A percentile compares a stretch with the other conserved stretches of the same genome.
Conservation (phyloP, 139 green algal species). For the Chlamydomonas sp. region DNA sequence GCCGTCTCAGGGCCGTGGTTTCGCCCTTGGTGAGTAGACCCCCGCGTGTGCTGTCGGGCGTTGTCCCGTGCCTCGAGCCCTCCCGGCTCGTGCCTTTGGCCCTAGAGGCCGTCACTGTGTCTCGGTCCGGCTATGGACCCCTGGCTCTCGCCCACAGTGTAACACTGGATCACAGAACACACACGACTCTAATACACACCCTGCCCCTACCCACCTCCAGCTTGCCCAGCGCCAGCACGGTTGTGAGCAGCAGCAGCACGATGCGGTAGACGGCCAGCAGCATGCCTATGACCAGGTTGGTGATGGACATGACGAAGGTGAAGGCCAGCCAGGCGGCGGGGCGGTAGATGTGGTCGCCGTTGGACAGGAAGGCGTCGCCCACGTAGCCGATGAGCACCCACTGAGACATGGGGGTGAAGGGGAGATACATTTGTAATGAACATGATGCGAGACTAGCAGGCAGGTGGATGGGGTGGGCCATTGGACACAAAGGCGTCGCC, state of each 20-base stretch:
- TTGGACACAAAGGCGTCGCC: slow-evolving; percentile 37
- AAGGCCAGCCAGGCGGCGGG: slow-evolving; percentile 44
- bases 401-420: not conserved
- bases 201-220: slow-evolving; percentile 24
- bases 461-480: slow-evolving; percentile 31
- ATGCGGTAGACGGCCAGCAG: slow-evolving; percentile 44
- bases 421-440: slow-evolving; percentile 22
- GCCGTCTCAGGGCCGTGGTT: too few relatives aligned
- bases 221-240: slow-evolving; percentile 34
- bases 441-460: slow-evolving; percentile 41
- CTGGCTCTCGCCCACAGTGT: too few relatives aligned
- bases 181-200: too few relatives aligned
- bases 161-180: too few relatives aligned
- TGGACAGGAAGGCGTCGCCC: slow-evolving; percentile 36
- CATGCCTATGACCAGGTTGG: slow-evolving; percentile 45
- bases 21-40: too few relatives aligned
- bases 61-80: not conserved
- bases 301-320: slow-evolving; percentile 39
- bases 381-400: slow-evolving; percentile 1
- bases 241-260: slow-evolving; percentile 42
- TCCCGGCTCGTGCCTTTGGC: too few relatives aligned
- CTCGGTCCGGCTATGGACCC: too few relatives aligned
- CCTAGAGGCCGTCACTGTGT: too few relatives aligned
- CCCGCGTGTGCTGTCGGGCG: too few relatives aligned
- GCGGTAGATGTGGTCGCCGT: slow-evolving; percentile 41